Conservation (phyloP, 345 rosid genomes). For the Hypericum perforatum region DNA sequence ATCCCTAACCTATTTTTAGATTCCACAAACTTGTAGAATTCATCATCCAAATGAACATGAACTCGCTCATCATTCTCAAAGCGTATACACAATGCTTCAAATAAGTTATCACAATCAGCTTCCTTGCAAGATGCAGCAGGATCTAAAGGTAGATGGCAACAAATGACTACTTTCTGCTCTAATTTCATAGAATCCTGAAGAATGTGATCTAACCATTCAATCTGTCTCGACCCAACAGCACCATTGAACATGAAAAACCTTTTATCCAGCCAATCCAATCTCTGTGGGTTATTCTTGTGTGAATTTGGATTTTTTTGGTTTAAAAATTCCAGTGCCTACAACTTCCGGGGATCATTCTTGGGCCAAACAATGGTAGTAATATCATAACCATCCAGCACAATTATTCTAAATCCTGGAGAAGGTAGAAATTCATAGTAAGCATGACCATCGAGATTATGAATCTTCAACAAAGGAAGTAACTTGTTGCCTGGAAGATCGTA, state of each 20-base stretch:
- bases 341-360: slow-evolving; percentile 50
- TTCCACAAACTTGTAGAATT: too few relatives aligned
- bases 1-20: too few relatives aligned
- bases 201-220: slow-evolving; percentile 57
- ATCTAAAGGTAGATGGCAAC: slow-evolving; percentile 79
- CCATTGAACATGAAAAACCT: slow-evolving; percentile 90
- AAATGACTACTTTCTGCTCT: slow-evolving; percentile 64
- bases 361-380: slow-evolving; percentile 89
- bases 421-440: slow-evolving; percentile 93
- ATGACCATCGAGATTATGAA: slow-evolving; percentile 30
- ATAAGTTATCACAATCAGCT: too few relatives aligned
- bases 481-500: slow-evolving; percentile 78
- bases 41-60: too few relatives aligned
- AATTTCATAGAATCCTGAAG: slow-evolving; percentile 54
- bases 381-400: slow-evolving; percentile 81
- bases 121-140: slow-evolving; percentile 39
- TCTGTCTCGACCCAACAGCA: slow-evolving; percentile 69
- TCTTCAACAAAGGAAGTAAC: slow-evolving; percentile 65
- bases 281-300: slow-evolving; percentile 73
- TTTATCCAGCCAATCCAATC: slow-evolving; percentile 53
- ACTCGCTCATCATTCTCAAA: too few relatives aligned
- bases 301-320: slow-evolving; percentile 59
- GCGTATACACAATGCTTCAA: too few relatives aligned
- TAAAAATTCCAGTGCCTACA: slow-evolving; percentile 59
- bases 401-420: slow-evolving; percentile 46